phyloP scores from a whole-genome alignment of 2,329 filamentous ascomycete genomes.

The Clonostachys sp. region DNA sequence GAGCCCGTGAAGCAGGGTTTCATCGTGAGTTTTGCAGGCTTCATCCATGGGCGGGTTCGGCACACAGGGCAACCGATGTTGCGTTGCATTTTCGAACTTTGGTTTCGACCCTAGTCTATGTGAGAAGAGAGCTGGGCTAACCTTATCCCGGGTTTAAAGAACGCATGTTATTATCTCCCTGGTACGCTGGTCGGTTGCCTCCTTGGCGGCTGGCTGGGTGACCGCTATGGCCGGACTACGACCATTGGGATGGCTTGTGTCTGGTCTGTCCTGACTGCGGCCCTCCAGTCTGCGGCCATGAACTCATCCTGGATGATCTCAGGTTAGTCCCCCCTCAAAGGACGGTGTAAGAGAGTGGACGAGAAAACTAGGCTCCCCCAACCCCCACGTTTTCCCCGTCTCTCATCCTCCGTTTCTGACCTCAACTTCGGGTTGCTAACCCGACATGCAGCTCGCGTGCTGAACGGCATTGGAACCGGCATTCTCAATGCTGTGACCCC shows the following conservation, averaged over 20 bases:
- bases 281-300: conserved; percentile 60
- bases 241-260: conserved; percentile 56
- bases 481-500: conserved; percentile 67
- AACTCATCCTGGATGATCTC: conserved; percentile 69
- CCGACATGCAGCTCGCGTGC: conserved; percentile 11
- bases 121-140: background rate
- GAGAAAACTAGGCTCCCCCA: no score
- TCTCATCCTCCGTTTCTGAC: background rate
- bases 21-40: conserved; percentile 10
- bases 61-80: conserved; percentile 4
- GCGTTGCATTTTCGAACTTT: conserved; percentile 11
- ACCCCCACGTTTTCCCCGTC: background rate
- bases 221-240: conserved; percentile 56
- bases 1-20: conserved; percentile 30
- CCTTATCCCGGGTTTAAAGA: background rate
- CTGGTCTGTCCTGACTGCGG: conserved; percentile 57
- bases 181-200: conserved; percentile 58
- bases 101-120: conserved; percentile 7
- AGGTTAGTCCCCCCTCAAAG: conserved; percentile 28
- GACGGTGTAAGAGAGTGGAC: background rate
- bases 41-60: background rate
- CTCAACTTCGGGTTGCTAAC: background rate
- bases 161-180: conserved; percentile 39
- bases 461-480: conserved; percentile 63
- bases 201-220: conserved; percentile 59